Evolutionary conservation across 179 eudicot genomes (phyloP).

Genomic region (Spergularia azorica): DNA sequence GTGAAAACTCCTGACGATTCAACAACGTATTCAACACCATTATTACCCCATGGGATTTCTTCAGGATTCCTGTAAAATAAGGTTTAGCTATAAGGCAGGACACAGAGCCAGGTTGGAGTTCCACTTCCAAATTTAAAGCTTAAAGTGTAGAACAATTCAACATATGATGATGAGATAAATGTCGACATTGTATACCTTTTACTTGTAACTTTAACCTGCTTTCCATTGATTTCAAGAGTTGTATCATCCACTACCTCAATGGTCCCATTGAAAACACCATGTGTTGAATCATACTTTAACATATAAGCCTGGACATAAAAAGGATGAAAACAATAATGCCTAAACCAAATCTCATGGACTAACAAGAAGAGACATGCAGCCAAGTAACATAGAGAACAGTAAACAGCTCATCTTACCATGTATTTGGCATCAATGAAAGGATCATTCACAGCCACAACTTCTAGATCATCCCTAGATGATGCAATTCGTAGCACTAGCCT

Average conservation of each 20-base stretch:
- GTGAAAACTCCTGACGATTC: constrained; percentile 97
- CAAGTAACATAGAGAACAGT: neutral
- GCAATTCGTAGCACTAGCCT: constrained; percentile 85
- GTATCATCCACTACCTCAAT: constrained; percentile 68
- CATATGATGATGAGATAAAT: neutral
- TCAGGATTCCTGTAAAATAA: constrained; percentile 74
- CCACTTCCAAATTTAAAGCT: neutral
- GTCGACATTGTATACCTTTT: constrained; percentile 51
- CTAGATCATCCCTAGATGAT: constrained; percentile 82
- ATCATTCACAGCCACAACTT: constrained; percentile 95
- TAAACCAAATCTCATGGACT: neutral
- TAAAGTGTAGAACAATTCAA: neutral
- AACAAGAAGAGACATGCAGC: neutral
- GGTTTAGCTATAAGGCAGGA: constrained; percentile 6
- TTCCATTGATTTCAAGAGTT: constrained; percentile 91
- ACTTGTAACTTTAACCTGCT: constrained; percentile 63
- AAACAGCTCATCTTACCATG: constrained; percentile 57
- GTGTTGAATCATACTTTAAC: constrained; percentile 96
- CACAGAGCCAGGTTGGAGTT: neutral
- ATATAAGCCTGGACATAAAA: constrained; percentile 73
- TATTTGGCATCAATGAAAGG: constrained; percentile 92
- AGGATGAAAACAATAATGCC: constrained; percentile 9
- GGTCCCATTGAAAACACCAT: constrained; percentile 84
- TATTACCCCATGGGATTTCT: constrained; percentile 92
- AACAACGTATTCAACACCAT: constrained; percentile 89